Evolutionary conservation across 1,139 yeast genomes (phyloP), one percentile per base, ranked within the genome.

Genomic region (Scheffersomyces insectosa): DNA sequence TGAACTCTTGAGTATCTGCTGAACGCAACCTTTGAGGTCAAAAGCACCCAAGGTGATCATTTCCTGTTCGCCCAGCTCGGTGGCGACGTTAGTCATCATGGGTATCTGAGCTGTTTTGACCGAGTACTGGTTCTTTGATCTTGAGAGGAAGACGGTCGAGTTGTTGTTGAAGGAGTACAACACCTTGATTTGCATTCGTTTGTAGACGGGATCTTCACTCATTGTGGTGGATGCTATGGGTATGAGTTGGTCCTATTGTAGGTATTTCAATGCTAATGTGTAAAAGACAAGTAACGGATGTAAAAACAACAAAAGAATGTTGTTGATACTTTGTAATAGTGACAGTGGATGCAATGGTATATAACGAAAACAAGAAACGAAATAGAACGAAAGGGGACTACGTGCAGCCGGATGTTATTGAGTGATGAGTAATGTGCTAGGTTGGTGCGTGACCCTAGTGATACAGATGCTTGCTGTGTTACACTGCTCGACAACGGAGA

Each of bases 101-200:
- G 83, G 70, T 13, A 72, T 68, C 42, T 68, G 73, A 31, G 71
- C 78, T 13, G 81, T 71, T 50, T 74, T 78, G 33, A 82, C 79
- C 9, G 71, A 60, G 42, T 66, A 60, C 38, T 74, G 72, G 33
- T 58, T 60, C 23, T 65, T 57, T 3, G 86, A 80, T 43, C 88
- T 66, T 10, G 85, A 82, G 33, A 82, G 67, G 51, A 80, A 82
- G 41, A 81, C 83, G 20, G 78, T 70, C 23, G 82, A 67, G 55
- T 72, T 74, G 60, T 77, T 77, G 61, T 82, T 83, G 60, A 82
- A 74, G 13, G 85, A 78, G 58, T 82, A 82, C 52, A 82, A 66
- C 45, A 82, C 79, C 59, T 82, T 82, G 48, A 82, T 71, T 56
- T 70, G 76, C 77, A 71, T 71, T 51, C 69, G 67, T 48, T 69